These are phyloP conservation scores for Colletotrichum cordylinicola DNA, from an alignment of 2,329 filamentous ascomycete species.

Conservation along the genomic window DNA sequence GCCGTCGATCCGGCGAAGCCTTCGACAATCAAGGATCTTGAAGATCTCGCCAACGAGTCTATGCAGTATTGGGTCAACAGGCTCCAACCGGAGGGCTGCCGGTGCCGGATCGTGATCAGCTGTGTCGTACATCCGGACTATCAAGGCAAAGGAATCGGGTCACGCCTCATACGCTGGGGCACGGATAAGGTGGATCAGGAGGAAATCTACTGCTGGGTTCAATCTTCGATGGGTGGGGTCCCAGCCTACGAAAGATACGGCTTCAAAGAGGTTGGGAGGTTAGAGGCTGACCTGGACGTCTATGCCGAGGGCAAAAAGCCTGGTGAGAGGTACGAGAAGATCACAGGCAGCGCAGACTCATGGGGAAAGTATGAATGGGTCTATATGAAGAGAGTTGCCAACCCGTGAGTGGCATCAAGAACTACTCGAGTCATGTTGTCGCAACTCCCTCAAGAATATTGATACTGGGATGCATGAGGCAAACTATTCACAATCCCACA, in stretches of 20 bases:
- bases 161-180: conserved; percentile 37
- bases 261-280: conserved; percentile 26
- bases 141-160: conserved; percentile 38
- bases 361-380: conserved; percentile 26
- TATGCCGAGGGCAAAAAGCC: neutral
- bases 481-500: conserved; percentile 8
- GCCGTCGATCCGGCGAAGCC: neutral
- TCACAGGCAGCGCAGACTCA: conserved; percentile 24
- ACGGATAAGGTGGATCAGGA: conserved; percentile 33
- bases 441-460: neutral
- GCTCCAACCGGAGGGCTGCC: conserved; percentile 29
- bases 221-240: conserved; percentile 30
- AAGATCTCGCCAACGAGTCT: conserved; percentile 33
- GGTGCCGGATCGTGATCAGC: conserved; percentile 40
- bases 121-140: conserved; percentile 34
- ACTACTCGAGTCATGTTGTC: neutral
- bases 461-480: neutral
- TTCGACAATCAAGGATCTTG: conserved; percentile 30
- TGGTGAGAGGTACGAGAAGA: neutral
- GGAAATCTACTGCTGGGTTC: conserved; percentile 31
- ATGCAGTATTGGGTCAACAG: conserved; percentile 31
- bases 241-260: conserved; percentile 34
- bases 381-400: conserved; percentile 35
- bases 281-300: neutral
- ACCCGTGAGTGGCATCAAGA: neutral